Percentiles rank a stretch among this genome's conserved stretches.
These are phyloP conservation scores for Monosporozyma unispora DNA, from an alignment of 805 yeast species.

Conservation along the genomic window DNA sequence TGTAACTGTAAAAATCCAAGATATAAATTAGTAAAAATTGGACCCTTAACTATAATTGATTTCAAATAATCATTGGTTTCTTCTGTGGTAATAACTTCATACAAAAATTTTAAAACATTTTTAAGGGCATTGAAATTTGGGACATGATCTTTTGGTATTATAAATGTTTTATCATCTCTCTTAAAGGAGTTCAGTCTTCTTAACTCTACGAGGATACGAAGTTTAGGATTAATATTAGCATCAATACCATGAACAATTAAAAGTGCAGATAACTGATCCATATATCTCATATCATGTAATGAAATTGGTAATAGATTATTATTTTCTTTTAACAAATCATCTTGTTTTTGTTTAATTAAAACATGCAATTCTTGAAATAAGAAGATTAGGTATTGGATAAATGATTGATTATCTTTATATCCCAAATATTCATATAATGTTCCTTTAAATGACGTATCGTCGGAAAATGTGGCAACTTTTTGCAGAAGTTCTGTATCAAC, in stretches of 20 bases:
- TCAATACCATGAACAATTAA: constrained; percentile 66
- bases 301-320: constrained; percentile 49
- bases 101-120: constrained; percentile 15
- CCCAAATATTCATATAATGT: constrained; percentile 11
- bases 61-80: constrained; percentile 18
- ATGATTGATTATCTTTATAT: constrained; percentile 10
- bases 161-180: constrained; percentile 16
- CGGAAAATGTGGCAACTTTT: constrained; percentile 4
- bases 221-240: constrained; percentile 45
- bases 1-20: constrained; percentile 35
- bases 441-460: not conserved
- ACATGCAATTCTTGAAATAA: constrained; percentile 11
- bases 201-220: constrained; percentile 57
- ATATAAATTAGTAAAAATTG: constrained; percentile 55
- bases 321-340: constrained; percentile 6
- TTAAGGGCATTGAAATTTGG: constrained; percentile 8
- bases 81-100: constrained; percentile 11
- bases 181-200: constrained; percentile 46
- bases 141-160: constrained; percentile 14
- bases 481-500: constrained; percentile 13
- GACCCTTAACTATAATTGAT: constrained; percentile 47
- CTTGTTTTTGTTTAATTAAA: constrained; percentile 8
- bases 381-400: constrained; percentile 14
- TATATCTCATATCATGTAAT: constrained; percentile 71
- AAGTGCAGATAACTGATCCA: constrained; percentile 54